Conservation (phyloP, 208 protist species). For the Vickermania ingenoplastis region DNA sequence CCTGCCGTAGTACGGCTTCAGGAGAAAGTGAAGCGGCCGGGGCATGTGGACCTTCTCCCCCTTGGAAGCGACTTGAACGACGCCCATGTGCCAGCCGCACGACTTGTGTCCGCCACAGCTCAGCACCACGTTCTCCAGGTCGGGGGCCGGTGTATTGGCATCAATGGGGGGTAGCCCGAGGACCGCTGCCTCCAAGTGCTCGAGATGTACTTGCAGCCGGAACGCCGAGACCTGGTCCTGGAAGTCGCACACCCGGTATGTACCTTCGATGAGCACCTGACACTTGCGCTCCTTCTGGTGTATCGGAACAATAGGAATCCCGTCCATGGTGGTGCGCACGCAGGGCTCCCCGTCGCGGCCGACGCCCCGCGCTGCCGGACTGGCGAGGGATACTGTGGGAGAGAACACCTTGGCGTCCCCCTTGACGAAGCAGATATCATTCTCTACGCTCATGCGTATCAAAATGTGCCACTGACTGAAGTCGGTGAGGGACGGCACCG, state of each 20-base stretch:
- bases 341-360: conserved; percentile 31
- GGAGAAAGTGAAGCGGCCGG: conserved; percentile 55
- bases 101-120: conserved; percentile 62
- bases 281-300: conserved; percentile 39
- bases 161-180: conserved; percentile 32
- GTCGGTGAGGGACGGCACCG: conserved; percentile 25
- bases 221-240: conserved; percentile 26
- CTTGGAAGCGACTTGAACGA: conserved; percentile 25
- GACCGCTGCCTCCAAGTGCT: conserved; percentile 50
- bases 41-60: conserved; percentile 24
- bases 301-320: conserved; percentile 57
- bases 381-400: conserved; percentile 46
- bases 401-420: conserved; percentile 73
- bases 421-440: conserved; percentile 70
- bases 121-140: conserved; percentile 56
- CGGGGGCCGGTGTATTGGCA: not conserved
- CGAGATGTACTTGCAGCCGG: conserved; percentile 68
- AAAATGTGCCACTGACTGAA: conserved; percentile 80
- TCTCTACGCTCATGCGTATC: conserved; percentile 64
- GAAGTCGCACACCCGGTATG: conserved; percentile 26
- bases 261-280: conserved; percentile 49
- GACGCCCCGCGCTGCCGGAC: conserved; percentile 39
- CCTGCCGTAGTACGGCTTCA: conserved; percentile 53
- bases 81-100: conserved; percentile 78
- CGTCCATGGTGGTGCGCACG: conserved; percentile 29